phyloP scores from a whole-genome alignment of 2,329 filamentous ascomycete genomes.

The Beauveria australis region DNA sequence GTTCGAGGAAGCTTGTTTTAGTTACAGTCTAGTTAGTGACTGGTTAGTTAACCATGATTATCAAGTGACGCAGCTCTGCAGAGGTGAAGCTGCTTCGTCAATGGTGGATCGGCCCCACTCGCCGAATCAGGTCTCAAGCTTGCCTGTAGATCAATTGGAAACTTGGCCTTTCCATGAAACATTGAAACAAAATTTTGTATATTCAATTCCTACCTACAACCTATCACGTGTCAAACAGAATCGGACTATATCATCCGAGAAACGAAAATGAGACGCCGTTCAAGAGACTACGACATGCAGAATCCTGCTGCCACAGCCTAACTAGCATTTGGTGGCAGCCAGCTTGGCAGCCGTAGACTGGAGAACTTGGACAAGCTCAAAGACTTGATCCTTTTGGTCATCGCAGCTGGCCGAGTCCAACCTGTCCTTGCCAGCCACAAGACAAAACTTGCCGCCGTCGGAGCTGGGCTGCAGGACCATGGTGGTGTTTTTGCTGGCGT shows the following conservation, averaged over 20 bases:
- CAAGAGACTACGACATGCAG: not conserved
- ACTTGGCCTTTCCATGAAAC: not conserved
- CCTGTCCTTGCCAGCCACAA: conserved; percentile 29
- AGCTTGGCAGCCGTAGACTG: not conserved
- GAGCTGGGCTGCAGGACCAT: conserved; percentile 38
- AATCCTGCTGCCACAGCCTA: not conserved
- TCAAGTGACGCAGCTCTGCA: conserved; percentile 1
- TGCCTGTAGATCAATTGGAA: not conserved
- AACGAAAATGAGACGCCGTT: not conserved
- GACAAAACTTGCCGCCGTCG: conserved; percentile 32
- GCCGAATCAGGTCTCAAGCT: not conserved
- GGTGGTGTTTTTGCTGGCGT: conserved; percentile 22
- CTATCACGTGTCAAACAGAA: not conserved
- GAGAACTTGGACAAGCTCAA: conserved; percentile 5
- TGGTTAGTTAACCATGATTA: not conserved
- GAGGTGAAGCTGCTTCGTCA: not conserved
- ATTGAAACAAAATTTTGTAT: not conserved
- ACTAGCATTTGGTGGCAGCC: not conserved
- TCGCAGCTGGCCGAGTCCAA: conserved; percentile 16
- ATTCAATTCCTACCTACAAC: not conserved
- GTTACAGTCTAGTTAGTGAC: not conserved
- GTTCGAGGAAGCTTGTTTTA: not conserved
- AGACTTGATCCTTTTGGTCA: conserved; percentile 5
- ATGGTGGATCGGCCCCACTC: conserved; percentile 9
- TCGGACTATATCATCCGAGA: not conserved